Conservation (phyloP, 2,329 filamentous ascomycete genomes). For the Cordyceps farinosa region DNA sequence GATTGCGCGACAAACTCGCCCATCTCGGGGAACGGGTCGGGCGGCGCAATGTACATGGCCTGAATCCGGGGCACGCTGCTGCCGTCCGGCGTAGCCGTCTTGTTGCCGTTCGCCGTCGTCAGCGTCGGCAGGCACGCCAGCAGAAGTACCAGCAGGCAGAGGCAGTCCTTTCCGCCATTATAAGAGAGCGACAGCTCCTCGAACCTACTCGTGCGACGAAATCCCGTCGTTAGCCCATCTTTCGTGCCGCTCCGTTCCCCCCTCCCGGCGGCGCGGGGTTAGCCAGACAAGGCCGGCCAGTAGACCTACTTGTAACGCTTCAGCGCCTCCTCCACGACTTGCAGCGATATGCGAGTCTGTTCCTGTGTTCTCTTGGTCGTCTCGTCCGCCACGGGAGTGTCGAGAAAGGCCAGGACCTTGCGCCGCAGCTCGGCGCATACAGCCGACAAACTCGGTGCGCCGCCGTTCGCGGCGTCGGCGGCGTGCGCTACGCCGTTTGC, state of each 20-base stretch:
- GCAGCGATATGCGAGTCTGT: conserved; percentile 70
- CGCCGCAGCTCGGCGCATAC: conserved; percentile 16
- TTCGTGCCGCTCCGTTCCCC: not conserved
- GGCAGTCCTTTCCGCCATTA: conserved; percentile 97
- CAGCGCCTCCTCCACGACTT: conserved; percentile 72
- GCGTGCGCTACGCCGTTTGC: conserved; percentile 15
- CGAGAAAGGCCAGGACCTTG: conserved; percentile 18
- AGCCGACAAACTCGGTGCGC: conserved; percentile 7
- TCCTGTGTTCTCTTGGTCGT: conserved; percentile 45
- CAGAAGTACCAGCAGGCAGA: conserved; percentile 85
- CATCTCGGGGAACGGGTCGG: conserved; percentile 80
- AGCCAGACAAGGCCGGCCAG: conserved; percentile 10
- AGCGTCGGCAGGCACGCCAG: conserved; percentile 56
- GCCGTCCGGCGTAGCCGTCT: conserved; percentile 13
- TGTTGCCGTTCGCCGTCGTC: conserved; percentile 19
- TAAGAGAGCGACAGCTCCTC: conserved; percentile 85
- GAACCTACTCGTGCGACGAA: conserved; percentile 47
- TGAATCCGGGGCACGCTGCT: conserved; percentile 47
- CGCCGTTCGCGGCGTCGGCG: not conserved
- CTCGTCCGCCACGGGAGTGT: conserved; percentile 13
- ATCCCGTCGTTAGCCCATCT: not conserved
- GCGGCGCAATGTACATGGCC: conserved; percentile 84
- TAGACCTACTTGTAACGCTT: conserved; percentile 65
- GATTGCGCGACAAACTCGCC: conserved; percentile 75
- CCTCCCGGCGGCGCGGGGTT: not conserved